These are phyloP conservation scores for Schwanniomyces sp. DNA, from an alignment of 805 yeast species.

Conservation along the genomic window DNA sequence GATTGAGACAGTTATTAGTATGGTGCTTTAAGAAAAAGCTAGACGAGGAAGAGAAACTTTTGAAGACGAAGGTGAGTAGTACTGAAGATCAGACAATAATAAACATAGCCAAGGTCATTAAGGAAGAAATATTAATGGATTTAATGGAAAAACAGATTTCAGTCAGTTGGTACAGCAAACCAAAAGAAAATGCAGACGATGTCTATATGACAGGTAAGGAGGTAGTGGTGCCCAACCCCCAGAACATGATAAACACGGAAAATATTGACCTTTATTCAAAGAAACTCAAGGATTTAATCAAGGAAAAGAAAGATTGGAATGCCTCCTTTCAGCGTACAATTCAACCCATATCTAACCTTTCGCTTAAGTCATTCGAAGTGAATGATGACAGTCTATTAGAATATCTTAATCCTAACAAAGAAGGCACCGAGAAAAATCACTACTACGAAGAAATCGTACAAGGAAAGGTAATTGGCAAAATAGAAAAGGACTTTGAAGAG, in stretches of 20 bases:
- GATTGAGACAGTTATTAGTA: constrained; percentile 64
- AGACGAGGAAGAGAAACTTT: constrained; percentile 23
- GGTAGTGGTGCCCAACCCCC: constrained; percentile 55
- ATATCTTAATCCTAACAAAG: constrained; percentile 14
- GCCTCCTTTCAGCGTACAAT: constrained; percentile 20
- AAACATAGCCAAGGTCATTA: constrained; percentile 60
- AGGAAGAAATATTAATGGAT: constrained; percentile 61
- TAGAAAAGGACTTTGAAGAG: constrained; percentile 9
- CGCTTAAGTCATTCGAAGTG: constrained; percentile 8
- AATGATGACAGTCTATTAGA: constrained; percentile 17
- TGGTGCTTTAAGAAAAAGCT: constrained; percentile 64
- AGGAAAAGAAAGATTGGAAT: constrained; percentile 52
- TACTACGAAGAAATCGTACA: constrained; percentile 10
- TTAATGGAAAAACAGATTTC: constrained; percentile 57
- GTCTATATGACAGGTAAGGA: constrained; percentile 21
- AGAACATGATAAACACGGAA: constrained; percentile 51
- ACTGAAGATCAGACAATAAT: constrained; percentile 42
- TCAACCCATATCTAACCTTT: constrained; percentile 13
- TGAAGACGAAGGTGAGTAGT: constrained; percentile 15
- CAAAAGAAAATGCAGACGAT: constrained; percentile 19
- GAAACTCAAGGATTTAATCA: constrained; percentile 42
- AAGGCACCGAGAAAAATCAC: background rate
- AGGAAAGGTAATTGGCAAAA: constrained; percentile 11
- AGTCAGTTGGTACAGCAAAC: constrained; percentile 66
- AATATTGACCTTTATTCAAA: constrained; percentile 47